Conservation (phyloP, 2,329 filamentous ascomycete species). For the Macrophomina phaseolina region DNA sequence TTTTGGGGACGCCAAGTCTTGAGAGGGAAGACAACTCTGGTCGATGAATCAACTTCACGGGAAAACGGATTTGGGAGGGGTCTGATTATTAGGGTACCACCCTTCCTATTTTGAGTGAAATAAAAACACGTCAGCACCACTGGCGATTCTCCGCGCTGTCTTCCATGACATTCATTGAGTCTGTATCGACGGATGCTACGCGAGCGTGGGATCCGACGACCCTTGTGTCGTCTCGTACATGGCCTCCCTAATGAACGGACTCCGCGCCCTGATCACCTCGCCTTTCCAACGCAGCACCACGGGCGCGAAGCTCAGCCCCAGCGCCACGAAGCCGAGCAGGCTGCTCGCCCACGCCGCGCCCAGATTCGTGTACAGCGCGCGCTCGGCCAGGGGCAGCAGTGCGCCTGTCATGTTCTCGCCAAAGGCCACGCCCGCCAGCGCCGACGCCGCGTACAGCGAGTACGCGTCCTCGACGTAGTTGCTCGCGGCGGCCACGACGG, state of each 20-base stretch:
- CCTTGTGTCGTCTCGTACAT: slow-evolving; percentile 10
- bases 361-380: slow-evolving; percentile 54
- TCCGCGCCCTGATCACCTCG: slow-evolving; percentile 45
- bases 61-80: neutral
- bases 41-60: slow-evolving; percentile 26
- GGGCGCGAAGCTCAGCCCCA: slow-evolving; percentile 52
- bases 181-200: neutral
- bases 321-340: slow-evolving; percentile 52
- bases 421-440: slow-evolving; percentile 55
- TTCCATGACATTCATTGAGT: neutral
- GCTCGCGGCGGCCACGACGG: slow-evolving; percentile 54
- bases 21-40: neutral
- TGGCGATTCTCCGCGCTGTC: too few species aligned
- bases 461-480: slow-evolving; percentile 58
- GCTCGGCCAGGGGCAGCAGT: slow-evolving; percentile 54
- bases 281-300: slow-evolving; percentile 52
- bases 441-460: slow-evolving; percentile 56
- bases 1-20: slow-evolving; percentile 3
- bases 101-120: neutral
- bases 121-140: neutral
- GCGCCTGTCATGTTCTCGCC: slow-evolving; percentile 57
- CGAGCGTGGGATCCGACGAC: neutral
- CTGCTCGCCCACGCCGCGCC: slow-evolving; percentile 58
- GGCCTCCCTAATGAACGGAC: slow-evolving; percentile 45
- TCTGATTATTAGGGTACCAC: neutral